phyloP scores from a whole-genome alignment of 805 yeast genomes.

The Myxozyma mucilagina region DNA sequence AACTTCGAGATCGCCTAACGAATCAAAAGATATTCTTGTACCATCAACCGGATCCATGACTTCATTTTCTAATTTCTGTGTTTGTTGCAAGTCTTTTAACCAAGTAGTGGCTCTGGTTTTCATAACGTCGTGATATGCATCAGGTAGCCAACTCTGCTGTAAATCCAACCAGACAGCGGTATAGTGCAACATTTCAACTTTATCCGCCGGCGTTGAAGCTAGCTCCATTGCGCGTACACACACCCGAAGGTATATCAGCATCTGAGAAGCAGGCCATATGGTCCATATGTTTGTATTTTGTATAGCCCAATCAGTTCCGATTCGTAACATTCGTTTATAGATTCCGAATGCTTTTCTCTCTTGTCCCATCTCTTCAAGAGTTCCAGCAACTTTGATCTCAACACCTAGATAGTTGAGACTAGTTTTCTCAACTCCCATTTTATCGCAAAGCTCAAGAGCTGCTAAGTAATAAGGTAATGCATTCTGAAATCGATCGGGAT shows the following conservation, averaged over 20 bases:
- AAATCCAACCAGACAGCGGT: slow-evolving; percentile 37
- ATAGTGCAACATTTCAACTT: slow-evolving; percentile 52
- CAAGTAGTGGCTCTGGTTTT: slow-evolving; percentile 1
- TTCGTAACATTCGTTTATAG: slow-evolving; percentile 62
- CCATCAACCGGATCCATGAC: neutral
- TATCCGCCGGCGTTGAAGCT: slow-evolving; percentile 43
- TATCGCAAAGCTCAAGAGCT: slow-evolving; percentile 65
- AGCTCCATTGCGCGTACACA: slow-evolving; percentile 66
- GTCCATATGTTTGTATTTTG: neutral
- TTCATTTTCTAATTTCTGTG: neutral
- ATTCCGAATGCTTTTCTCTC: slow-evolving; percentile 62
- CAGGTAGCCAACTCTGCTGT: slow-evolving; percentile 32
- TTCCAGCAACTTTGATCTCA: slow-evolving; percentile 81
- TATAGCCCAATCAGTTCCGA: slow-evolving; percentile 37
- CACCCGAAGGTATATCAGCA: slow-evolving; percentile 70
- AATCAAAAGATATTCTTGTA: neutral
- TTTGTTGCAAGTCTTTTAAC: slow-evolving; percentile 1
- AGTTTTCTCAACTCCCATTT: slow-evolving; percentile 55
- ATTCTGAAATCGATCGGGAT: slow-evolving; percentile 52
- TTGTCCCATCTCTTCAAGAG: slow-evolving; percentile 72
- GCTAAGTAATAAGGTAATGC: slow-evolving; percentile 74
- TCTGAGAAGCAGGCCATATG: slow-evolving; percentile 36
- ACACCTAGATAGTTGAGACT: slow-evolving; percentile 87
- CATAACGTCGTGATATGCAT: slow-evolving; percentile 3
- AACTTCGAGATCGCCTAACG: neutral